A percentile compares a stretch with the other conserved stretches of the same genome.
Conservation (phyloP, 2,329 filamentous ascomycete species). For the Didymella arachidicola region DNA sequence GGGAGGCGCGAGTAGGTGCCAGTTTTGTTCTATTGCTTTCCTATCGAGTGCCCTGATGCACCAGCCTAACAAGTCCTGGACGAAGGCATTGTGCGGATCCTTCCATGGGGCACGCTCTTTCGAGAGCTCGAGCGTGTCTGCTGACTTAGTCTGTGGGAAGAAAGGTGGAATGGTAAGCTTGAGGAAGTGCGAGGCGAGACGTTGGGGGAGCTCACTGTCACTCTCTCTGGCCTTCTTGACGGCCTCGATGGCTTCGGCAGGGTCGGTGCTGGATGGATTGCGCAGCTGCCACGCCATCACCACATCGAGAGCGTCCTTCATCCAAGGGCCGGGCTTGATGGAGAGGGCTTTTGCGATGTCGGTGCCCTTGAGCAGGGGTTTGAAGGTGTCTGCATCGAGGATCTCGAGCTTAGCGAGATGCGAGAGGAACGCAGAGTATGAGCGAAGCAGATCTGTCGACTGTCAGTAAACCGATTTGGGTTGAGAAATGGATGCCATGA, state of each 20-base stretch:
- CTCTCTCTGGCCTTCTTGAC: conserved; percentile 51
- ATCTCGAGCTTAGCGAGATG: conserved; percentile 61
- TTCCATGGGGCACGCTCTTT: conserved; percentile 68
- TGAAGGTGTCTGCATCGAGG: conserved; percentile 58
- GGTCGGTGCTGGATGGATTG: conserved; percentile 72
- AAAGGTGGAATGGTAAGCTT: conserved; percentile 70
- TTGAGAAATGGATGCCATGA: too few species aligned
- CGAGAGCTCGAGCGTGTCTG: conserved; percentile 62
- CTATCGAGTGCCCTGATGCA: conserved; percentile 61
- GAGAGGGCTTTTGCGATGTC: conserved; percentile 72
- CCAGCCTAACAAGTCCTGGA: conserved; percentile 69
- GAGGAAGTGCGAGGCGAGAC: conserved; percentile 65
- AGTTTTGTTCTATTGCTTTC: conserved; percentile 62
- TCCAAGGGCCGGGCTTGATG: conserved; percentile 81
- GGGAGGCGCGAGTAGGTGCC: conserved; percentile 74
- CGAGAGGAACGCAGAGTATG: conserved; percentile 63
- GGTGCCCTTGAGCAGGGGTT: conserved; percentile 73
- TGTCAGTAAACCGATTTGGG: conserved; percentile 23
- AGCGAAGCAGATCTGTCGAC: conserved; percentile 54
- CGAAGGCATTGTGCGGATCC: conserved; percentile 56
- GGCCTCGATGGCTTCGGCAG: conserved; percentile 55
- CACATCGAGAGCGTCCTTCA: conserved; percentile 78
- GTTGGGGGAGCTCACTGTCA: conserved; percentile 60
- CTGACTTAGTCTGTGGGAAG: conserved; percentile 58
- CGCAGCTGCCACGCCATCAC: conserved; percentile 89